Evolutionary conservation across 768 basidiomycete species (phyloP).

Genomic region (Lactifluus piperatus): DNA sequence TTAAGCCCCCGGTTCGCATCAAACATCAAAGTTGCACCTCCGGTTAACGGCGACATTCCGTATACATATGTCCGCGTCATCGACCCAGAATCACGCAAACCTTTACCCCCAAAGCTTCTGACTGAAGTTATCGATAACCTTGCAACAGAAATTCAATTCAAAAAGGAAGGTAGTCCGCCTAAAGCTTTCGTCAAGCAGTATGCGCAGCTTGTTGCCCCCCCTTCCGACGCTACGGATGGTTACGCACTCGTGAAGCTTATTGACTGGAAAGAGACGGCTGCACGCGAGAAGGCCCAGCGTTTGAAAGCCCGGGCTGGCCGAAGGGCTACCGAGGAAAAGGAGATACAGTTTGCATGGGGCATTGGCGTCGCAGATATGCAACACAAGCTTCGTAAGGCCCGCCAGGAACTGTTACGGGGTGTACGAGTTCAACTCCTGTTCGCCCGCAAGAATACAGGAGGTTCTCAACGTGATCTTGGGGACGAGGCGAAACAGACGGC

Average conservation of each 20-base stretch:
- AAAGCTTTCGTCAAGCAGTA: conserved; percentile 3
- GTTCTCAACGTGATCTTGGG: background rate
- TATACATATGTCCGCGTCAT: conserved; percentile 18
- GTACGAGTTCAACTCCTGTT: conserved; percentile 26
- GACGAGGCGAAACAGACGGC: conserved; percentile 5
- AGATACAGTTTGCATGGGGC: conserved; percentile 33
- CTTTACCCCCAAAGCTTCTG: conserved; percentile 10
- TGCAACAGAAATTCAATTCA: background rate
- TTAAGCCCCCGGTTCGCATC: background rate
- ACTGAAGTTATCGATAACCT: conserved; percentile 11
- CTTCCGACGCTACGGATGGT: conserved; percentile 15
- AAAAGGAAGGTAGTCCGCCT: background rate
- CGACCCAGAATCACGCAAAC: conserved; percentile 17
- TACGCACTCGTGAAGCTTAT: conserved; percentile 18
- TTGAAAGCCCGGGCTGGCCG: conserved; percentile 4
- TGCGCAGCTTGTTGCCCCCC: conserved; percentile 15
- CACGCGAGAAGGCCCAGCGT: conserved; percentile 12
- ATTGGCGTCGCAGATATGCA: conserved; percentile 28
- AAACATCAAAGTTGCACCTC: conserved; percentile 1
- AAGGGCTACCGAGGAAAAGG: conserved; percentile 24
- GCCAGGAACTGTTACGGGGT: conserved; percentile 25
- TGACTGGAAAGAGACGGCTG: conserved; percentile 4
- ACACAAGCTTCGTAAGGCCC: conserved; percentile 31
- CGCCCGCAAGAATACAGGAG: conserved; percentile 23
- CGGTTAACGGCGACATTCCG: conserved; percentile 17